Base-by-base conservation (phyloP, 495 filamentous ascomycete genomes). In the Podospora tetraspora region DNA sequence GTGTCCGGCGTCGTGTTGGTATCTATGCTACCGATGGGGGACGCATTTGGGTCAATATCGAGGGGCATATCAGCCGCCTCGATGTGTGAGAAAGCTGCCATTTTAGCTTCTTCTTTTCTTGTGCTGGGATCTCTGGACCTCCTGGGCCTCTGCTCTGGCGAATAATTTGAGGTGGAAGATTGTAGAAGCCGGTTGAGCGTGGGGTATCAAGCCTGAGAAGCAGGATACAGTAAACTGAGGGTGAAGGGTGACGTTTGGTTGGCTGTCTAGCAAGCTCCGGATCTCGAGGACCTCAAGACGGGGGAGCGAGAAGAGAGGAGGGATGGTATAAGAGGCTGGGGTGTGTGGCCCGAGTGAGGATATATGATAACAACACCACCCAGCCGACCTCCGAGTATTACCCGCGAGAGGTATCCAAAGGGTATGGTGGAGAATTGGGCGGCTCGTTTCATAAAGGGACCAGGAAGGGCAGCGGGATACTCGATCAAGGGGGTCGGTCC, bases 1-100 rank as follows among this genome's bases (percentile, higher is more conserved):
- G 83, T 83, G 67, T 78, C 75, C 11, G 82, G 82, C 11, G 82
- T 84, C 16, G 75, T 77, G 69, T 81, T 81, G 70, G 76, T 81
- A 52, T 78, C 80, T 65, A 73, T 72, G 68, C 76, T 82, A 37
- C 74, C 77, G 19, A 73, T 73, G 13, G 80, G 80, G 25, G 80
- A 82, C 56, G 72, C 74, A 62, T 78, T 79, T 22, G 75, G 75
- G 61, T 81, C 76, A 58, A 76, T 74, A 59, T 75, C 79, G 34
- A 72, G 71, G 29, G 59, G 69, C 12, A 71, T 67, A 7, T 65
- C 23, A 29, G 24, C 25, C 62, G 11, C 60, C 13, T 79, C 78
- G 63, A 76, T 59, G 30, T 70, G 63, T 22, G 66, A 73, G 68
- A 78, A 70, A 25, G 71, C 30, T 22, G 69, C 60, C 24, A 62